Base-by-base conservation (phyloP, 2,329 filamentous ascomycete species). In the Calycina marina region DNA sequence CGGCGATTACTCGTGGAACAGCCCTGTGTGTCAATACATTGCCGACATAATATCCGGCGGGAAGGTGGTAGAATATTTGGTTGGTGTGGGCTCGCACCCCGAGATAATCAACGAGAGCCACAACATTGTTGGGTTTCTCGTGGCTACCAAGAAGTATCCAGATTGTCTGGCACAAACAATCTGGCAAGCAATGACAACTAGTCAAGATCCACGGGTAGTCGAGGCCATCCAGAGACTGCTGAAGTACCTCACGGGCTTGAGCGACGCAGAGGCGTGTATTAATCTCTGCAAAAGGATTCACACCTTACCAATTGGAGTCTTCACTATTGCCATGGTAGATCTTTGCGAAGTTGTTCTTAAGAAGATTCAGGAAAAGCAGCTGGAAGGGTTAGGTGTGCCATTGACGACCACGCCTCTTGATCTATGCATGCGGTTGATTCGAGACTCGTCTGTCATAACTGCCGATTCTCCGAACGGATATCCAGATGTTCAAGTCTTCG, bases 31-130 rank as follows among this genome's bases (percentile, higher is more conserved):
- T 41, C 63, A 67, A 9, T 77, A 78, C 44, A 60, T 92, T 32
- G 72, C 81, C 4, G 61, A 69, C 14, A 77, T 81, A 41, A 61
- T 96, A 18, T 62, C 77, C 11, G 58, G 65, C 5, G 77, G 78
- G 24, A 73, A 75, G 32, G 61, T 96, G 15, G 70, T 93, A 14
- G 73, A 85, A 37, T 96, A 94, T 54, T 74, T 98, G 28, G 69
- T 94, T 31, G 83, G 88, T 2, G 75, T 88, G 10, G 85, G 85
- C 35, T 94, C 88, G 18, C 90, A 96, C 49, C 84, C 86, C 1
- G 85, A 93, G 49, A 72, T 96, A 32, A 90, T 92, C 13, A 65
- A 69, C 20, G 74, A 85, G 43, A 82, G 82, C 47, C 67, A 69
- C 25, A 93, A 93, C 41, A 80, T 96, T 32, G 64, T 94, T 29